Conservation (phyloP, 2,329 filamentous ascomycete species). For the Hypoxylon sp. region DNA sequence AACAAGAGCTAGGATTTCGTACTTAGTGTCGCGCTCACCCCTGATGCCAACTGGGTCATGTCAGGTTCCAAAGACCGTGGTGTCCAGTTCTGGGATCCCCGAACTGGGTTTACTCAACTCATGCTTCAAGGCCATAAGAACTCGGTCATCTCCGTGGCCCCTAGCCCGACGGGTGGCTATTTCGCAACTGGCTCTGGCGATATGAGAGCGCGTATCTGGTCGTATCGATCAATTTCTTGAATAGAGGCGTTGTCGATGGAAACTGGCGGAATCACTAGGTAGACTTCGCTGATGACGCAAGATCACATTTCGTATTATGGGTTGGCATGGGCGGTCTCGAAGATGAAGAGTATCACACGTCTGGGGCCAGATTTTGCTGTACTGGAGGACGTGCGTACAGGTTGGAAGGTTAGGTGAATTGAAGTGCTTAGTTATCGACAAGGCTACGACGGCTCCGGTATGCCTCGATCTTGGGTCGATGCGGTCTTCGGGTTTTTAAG, state of each 20-base stretch:
- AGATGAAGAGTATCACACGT: background rate
- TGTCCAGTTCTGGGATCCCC: conserved; percentile 98
- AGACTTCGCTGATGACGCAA: background rate
- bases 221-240: conserved; percentile 71
- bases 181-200: conserved; percentile 98
- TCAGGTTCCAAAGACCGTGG: conserved; percentile 97
- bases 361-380: background rate
- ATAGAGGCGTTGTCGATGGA: background rate
- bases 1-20: conserved; percentile 83
- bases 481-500: conserved; percentile 12
- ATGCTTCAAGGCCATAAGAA: conserved; percentile 99
- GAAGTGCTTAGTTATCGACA: conserved; percentile 8
- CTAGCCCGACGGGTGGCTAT: conserved; percentile 86
- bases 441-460: background rate
- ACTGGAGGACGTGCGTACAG: background rate
- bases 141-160: conserved; percentile 96
- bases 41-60: conserved; percentile 95
- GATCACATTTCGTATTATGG: background rate
- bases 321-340: background rate
- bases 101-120: conserved; percentile 92
- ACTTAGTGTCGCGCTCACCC: conserved; percentile 93
- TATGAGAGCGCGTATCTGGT: conserved; percentile 98
- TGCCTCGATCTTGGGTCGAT: background rate
- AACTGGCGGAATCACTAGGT: background rate
- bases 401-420: background rate